Base-by-base conservation (phyloP, 2,329 filamentous ascomycete species). In the Colletotrichum musicola region DNA sequence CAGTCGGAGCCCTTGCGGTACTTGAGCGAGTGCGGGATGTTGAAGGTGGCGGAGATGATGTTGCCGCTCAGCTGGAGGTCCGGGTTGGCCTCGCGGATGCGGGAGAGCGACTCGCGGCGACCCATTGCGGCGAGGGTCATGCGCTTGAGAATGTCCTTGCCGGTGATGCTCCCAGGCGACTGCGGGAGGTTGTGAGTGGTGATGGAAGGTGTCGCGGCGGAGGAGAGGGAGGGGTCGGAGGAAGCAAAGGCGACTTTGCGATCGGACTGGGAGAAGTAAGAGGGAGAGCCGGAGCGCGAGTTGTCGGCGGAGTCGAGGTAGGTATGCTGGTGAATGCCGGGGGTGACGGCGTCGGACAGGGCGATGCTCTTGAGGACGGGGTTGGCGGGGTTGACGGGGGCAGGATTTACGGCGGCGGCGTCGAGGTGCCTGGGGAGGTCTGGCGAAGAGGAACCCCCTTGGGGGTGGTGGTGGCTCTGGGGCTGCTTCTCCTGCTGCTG, bases 21-120 rank as follows among this genome's bases (percentile, higher is more conserved):
- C 68, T 85, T 84, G 64, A 90, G 77, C 35, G 86, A 82, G 74
- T 90, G 84, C 27, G 89, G 88, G 70, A 89, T 86, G 69, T 86
- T 90, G 73, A 91, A 91, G 18, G 88, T 90, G 20, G 86, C 88
- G 2, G 89, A 91, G 72, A 91, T 90, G 73, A 91, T 86, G 77
- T 88, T 90, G n/a, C 89, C 89, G 71, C 84, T 90, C 58, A 91
- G 81, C 35, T 82, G 81, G 51, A 91, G 77, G 68, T 88, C 84
- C 9, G 88, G 88, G 72, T 88, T 86, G 63, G 83, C 84, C 64
- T 84, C 81, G 73, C 84, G 83, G 70, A 89, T 84, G 60, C 90
- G 86, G 27, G 83, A 81, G 61, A 90, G 77, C 42, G 86, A 88
- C 73, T 88, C 83, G 64, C 81, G 81, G 55, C 79, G 80, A 67